Base-by-base conservation (phyloP, 164 flowering plant genomes). In the Taxillus chinensis region DNA sequence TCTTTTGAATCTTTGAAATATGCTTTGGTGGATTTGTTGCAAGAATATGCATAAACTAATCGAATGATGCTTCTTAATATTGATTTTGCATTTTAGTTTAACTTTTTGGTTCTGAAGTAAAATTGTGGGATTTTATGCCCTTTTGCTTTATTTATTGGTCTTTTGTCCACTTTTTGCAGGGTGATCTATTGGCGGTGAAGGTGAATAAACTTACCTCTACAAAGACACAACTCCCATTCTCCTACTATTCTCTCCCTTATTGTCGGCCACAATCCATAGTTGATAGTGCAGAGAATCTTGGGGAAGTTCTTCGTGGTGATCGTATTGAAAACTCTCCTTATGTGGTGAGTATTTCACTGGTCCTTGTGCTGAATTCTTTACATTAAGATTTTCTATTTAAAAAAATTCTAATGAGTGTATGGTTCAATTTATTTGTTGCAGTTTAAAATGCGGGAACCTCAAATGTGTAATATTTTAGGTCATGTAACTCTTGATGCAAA, bases 271-370 rank as follows among this genome's bases (percentile, higher is more conserved):
- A 79, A 2, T 41, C 64, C 3, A 83, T 87, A 45, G 71, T 84
- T 58, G 98, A 92, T 77, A 92, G 80, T 80, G 87, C 96, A 8
- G 96, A 87, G 71, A 92, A 92, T 83, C 98, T 92, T 73, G 98
- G 96, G n/a, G 98, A 89, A 79, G 91, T 92, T 68, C 98, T 92
- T 71, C 95, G 96, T 42, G 98, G 98, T 57, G 98, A 92, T 78
- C 92, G 96, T 17, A 92, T 92, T 74, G 96, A 92, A 68, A 92
- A 92, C 71, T 89, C 95, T 62, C 82, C 86, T 38, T 92, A 75
- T 75, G 82, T 59, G 85, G 96, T 92, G 14, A 59, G 90, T 55
- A n/a, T 64, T 66, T 43, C 51, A 42, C 16, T 11, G 39, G 7
- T 55, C 6, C 7, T 39, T 13, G 2, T 39, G 3, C 49, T 46